Percentiles rank a stretch among this genome's conserved stretches.
phyloP scores from a whole-genome alignment of 208 protist species.

The Plasmodiophora brassicae region DNA sequence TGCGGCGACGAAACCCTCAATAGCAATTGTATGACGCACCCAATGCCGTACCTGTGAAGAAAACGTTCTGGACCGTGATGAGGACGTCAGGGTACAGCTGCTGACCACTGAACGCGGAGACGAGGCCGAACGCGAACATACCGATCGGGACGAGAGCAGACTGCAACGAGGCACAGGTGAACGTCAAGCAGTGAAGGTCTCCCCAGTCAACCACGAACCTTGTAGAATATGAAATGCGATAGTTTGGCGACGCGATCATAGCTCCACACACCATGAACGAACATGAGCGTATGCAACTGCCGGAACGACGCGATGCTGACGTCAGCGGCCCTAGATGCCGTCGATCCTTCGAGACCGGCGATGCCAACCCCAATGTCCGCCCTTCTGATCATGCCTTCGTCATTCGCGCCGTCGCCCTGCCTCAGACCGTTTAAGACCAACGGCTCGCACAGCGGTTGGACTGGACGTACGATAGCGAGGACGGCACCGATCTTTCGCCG shows the following conservation, averaged over 20 bases:
- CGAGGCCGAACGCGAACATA: neutral
- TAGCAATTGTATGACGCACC: neutral
- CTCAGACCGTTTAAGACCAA: neutral
- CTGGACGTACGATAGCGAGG: neutral
- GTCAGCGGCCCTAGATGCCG: neutral
- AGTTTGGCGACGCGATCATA: slow-evolving; percentile 14
- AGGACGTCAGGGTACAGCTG: slow-evolving; percentile 12
- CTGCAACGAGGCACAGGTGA: neutral
- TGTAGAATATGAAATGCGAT: slow-evolving; percentile 27
- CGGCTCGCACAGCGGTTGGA: neutral
- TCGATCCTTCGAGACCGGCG: slow-evolving; percentile 15
- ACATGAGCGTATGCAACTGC: neutral
- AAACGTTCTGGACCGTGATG: neutral
- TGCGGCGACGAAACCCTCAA: neutral
- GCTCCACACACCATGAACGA: slow-evolving; percentile 23
- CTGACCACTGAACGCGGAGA: neutral
- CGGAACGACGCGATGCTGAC: neutral
- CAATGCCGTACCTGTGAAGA: slow-evolving; percentile 1
- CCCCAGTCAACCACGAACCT: too few relatives aligned
- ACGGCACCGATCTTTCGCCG: neutral
- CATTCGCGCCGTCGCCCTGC: slow-evolving; percentile 34
- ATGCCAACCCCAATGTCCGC: slow-evolving; percentile 29
- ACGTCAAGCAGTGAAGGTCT: neutral
- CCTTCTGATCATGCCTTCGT: slow-evolving; percentile 23
- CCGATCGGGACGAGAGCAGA: neutral